Percentiles rank a stretch among this genome's conserved stretches.
Evolutionary conservation across 192 early-diverging fungal genomes (phyloP).

Genomic region (Gryganskiella cystojenkinii): DNA sequence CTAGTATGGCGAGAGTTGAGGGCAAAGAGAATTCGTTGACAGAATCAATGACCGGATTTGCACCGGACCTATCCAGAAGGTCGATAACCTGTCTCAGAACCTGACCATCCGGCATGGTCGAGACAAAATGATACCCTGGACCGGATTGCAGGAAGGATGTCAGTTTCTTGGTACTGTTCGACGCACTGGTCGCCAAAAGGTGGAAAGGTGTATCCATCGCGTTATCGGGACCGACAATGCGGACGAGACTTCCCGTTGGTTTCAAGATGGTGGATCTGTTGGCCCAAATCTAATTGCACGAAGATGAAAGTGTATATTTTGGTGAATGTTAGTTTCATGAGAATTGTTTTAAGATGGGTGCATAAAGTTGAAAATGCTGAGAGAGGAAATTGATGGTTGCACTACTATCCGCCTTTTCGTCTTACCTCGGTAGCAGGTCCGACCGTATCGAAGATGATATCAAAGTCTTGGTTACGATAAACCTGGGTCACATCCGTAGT

Average conservation of each 20-base stretch:
- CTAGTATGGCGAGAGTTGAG: conserved; percentile 15
- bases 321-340: no score
- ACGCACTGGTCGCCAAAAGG: not conserved
- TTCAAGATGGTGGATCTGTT: not conserved
- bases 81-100: conserved; percentile 15
- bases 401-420: not conserved
- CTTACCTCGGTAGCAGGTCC: conserved; percentile 12
- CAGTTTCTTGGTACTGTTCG: not conserved
- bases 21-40: conserved; percentile 15
- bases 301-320: no score
- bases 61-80: conserved; percentile 5
- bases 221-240: not conserved
- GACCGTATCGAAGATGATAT: conserved; percentile 54
- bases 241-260: not conserved
- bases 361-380: no score
- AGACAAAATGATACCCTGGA: conserved; percentile 34
- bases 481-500: conserved; percentile 20
- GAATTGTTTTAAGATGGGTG: no score
- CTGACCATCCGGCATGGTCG: conserved; percentile 10
- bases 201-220: not conserved
- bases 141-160: conserved; percentile 18
- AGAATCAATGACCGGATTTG: conserved; percentile 29
- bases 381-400: not conserved
- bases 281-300: not conserved
- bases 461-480: conserved; percentile 27